Evolutionary conservation across 2,329 filamentous ascomycete genomes (phyloP), one percentile per base, ranked within the genome.

Genomic region (Eurotiales sp.): DNA sequence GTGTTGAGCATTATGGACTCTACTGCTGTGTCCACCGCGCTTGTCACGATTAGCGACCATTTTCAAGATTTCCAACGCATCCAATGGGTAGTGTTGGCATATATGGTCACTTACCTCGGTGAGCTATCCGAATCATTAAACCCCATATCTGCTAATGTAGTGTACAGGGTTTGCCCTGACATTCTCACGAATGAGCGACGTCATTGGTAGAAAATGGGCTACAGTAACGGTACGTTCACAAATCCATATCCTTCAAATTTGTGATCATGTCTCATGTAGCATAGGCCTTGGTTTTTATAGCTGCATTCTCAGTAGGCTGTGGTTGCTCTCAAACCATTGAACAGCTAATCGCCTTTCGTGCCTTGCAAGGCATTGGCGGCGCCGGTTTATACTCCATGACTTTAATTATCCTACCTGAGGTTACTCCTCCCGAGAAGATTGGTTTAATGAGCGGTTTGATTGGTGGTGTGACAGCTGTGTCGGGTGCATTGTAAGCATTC

Each of bases 111-210:
- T 1, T 48, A 48, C 14, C 23, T 44, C 15, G 41, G 41, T 48
- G 8, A 15, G 11, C 19, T 5, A 2, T 11, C 2, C 19, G 21
- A 47, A 19, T 2, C n/a, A 40, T 15, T 30, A 14, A 40, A 40
- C 4, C 19, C 36, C n/a, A n/a, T n/a, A n/a, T n/a, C n/a, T n/a
- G 34, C 32, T 40, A 29, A 39, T 47, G n/a, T 19, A 21, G 19
- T 22, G 5, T 25, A 25, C 22, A 48, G 46, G 46, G 8, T 41
- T 48, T 23, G 46, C 46, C 17, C 8, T 48, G 25, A 29, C 37
- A 15, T 48, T 48, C 22, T 40, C 46, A 3, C 36, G 46, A 17
- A 48, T 48, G 15, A 48, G 46, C 17, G 46, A 48, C 23, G 46
- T 40, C 2, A 41, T 48, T 17, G 46, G 46, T 11, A 27, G 46